Percentiles rank a stretch among this genome's conserved stretches.
These are phyloP conservation scores for Auricularia cornea DNA, from an alignment of 768 basidiomycete genomes.

Conservation along the genomic window DNA sequence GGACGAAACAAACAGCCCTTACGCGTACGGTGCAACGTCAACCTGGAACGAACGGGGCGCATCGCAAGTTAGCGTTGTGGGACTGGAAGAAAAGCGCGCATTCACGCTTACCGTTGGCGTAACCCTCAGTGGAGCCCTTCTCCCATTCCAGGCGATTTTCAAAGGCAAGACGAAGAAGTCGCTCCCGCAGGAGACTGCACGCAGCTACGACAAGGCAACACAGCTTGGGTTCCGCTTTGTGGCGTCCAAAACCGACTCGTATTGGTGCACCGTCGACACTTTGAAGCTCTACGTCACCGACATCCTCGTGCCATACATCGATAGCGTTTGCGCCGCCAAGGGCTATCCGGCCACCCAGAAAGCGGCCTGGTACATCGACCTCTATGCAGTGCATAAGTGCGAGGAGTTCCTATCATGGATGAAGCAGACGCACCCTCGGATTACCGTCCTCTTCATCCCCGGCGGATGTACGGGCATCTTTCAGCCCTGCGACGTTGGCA, in stretches of 20 bases:
- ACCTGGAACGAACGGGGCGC: slow-evolving; percentile 24
- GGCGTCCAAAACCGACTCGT: slow-evolving; percentile 14
- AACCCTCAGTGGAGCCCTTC: slow-evolving; percentile 20
- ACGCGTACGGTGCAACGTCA: slow-evolving; percentile 16
- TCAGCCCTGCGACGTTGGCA: slow-evolving; percentile 27
- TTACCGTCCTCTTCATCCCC: slow-evolving; percentile 20
- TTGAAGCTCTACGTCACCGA: background rate
- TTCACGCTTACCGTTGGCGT: slow-evolving; percentile 30
- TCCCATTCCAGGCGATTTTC: slow-evolving; percentile 34
- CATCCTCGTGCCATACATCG: slow-evolving; percentile 1
- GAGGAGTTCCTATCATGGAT: slow-evolving; percentile 29
- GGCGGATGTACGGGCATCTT: slow-evolving; percentile 15
- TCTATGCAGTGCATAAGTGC: slow-evolving; percentile 29
- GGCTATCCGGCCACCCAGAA: slow-evolving; percentile 8
- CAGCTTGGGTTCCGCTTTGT: slow-evolving; percentile 18
- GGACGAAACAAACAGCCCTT: slow-evolving; percentile 29
- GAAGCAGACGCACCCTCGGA: slow-evolving; percentile 12
- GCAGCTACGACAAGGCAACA: slow-evolving; percentile 14
- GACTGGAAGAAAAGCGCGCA: slow-evolving; percentile 34
- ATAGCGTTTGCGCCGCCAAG: background rate
- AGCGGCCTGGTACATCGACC: slow-evolving; percentile 17
- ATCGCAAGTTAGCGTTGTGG: slow-evolving; percentile 28
- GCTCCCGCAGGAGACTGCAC: slow-evolving; percentile 12
- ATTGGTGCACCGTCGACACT: background rate
- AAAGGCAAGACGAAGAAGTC: slow-evolving; percentile 20